Percentiles rank a stretch among this genome's conserved stretches.
phyloP scores from a whole-genome alignment of 331 rosid species.

The Quercus lobata region DNA sequence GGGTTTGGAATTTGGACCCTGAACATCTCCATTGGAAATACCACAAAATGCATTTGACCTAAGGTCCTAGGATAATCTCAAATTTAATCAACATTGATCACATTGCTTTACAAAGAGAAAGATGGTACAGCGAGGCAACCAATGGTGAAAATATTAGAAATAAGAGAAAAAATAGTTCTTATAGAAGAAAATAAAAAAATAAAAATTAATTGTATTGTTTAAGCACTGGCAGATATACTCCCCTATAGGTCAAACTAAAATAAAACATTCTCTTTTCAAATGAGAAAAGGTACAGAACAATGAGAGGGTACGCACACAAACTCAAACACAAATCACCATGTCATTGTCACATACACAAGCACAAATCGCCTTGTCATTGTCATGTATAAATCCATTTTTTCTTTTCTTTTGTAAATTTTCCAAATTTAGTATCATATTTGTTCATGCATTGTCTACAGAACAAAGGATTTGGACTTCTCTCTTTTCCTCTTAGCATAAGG shows the following conservation, averaged over 20 bases:
- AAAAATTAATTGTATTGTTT: not conserved
- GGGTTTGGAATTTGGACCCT: too few species aligned
- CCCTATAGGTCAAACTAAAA: not conserved
- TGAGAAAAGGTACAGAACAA: too few species aligned
- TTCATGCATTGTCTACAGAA: not conserved
- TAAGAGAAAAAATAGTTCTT: not conserved
- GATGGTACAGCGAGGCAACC: not conserved
- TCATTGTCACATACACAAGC: not conserved
- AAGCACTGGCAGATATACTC: not conserved
- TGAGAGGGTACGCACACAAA: not conserved
- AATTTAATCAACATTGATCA: not conserved
- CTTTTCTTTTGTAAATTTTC: not conserved
- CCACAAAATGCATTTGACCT: too few species aligned
- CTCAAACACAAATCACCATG: not conserved
- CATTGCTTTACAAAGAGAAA: not conserved
- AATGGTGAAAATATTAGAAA: not conserved
- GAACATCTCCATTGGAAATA: too few species aligned
- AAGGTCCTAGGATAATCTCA: not conserved
- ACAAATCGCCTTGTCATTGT: not conserved
- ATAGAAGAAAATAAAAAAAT: not conserved
- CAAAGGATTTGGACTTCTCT: not conserved
- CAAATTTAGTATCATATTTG: not conserved
- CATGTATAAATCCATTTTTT: not conserved
- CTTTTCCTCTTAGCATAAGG: not conserved
- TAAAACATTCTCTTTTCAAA: too few species aligned